These are phyloP conservation scores for Juglanconis oblonga DNA, from an alignment of 2,329 filamentous ascomycete species.

Conservation along the genomic window DNA sequence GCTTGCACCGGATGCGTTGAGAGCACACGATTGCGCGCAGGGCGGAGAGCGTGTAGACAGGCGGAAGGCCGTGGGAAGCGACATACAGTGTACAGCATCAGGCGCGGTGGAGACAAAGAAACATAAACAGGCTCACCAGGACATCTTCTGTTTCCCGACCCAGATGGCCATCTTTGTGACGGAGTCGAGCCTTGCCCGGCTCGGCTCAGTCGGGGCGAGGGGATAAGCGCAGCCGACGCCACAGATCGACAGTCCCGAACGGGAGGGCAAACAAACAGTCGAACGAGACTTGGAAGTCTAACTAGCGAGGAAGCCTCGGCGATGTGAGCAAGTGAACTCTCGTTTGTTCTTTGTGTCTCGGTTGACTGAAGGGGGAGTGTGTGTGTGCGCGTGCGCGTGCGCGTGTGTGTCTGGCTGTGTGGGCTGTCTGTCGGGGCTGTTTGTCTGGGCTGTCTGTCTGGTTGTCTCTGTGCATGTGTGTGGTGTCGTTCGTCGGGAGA, in stretches of 20 bases:
- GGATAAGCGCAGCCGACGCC: neutral
- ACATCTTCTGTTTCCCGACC: slow-evolving; percentile 20
- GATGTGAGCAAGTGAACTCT: neutral
- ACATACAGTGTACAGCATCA: neutral
- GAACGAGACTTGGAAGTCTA: neutral
- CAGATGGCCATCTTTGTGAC: slow-evolving; percentile 17
- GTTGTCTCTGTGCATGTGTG: neutral
- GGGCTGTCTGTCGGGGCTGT: no score
- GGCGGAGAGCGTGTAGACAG: no score
- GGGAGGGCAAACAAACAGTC: neutral
- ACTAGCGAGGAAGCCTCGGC: neutral
- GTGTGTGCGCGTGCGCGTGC: no score
- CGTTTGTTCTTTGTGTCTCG: neutral
- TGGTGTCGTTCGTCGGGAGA: neutral
- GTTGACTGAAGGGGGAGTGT: neutral
- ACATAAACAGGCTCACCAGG: slow-evolving; percentile 12
- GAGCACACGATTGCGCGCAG: neutral
- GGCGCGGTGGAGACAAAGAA: neutral
- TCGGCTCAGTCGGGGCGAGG: slow-evolving; percentile 3
- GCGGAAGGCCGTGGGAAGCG: no score
- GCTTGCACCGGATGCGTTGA: neutral
- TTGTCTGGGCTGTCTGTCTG: neutral
- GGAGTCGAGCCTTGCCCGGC: slow-evolving; percentile 7
- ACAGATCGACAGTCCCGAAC: neutral
- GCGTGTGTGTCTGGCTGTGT: no score